These are phyloP conservation scores for Pichia membranifaciens DNA, from an alignment of 805 yeast species.

Conservation along the genomic window DNA sequence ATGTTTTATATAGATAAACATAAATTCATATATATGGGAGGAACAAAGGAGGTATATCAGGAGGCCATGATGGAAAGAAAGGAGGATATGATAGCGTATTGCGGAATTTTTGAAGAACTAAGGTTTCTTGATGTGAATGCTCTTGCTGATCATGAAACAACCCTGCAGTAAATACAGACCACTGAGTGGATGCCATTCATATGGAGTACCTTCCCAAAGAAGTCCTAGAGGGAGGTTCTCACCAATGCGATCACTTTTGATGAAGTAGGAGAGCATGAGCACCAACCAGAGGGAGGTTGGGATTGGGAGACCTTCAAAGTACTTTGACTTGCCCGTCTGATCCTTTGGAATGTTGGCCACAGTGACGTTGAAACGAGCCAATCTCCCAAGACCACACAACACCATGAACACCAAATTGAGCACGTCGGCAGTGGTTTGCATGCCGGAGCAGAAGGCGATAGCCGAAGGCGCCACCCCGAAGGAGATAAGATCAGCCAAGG, in stretches of 20 bases:
- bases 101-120: background rate
- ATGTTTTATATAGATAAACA: background rate
- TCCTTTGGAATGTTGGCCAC: constrained; percentile 92
- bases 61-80: background rate
- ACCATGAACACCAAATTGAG: constrained; percentile 76
- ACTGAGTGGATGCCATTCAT: constrained; percentile 72
- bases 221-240: constrained; percentile 60
- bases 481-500: constrained; percentile 89
- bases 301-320: constrained; percentile 94
- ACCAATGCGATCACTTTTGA: constrained; percentile 35
- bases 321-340: constrained; percentile 75
- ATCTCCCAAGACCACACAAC: constrained; percentile 85
- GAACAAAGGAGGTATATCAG: no score
- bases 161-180: constrained; percentile 71
- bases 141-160: constrained; percentile 85
- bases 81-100: background rate
- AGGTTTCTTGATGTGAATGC: constrained; percentile 89
- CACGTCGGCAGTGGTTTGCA: constrained; percentile 77
- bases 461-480: constrained; percentile 96
- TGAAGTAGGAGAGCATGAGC: constrained; percentile 61
- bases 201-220: constrained; percentile 44
- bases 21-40: background rate
- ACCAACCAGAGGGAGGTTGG: constrained; percentile 83
- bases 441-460: constrained; percentile 86
- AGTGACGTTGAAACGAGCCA: constrained; percentile 93